Evolutionary conservation across 2,329 filamentous ascomycete species (phyloP).

Genomic region (Macrophomina phaseolina): DNA sequence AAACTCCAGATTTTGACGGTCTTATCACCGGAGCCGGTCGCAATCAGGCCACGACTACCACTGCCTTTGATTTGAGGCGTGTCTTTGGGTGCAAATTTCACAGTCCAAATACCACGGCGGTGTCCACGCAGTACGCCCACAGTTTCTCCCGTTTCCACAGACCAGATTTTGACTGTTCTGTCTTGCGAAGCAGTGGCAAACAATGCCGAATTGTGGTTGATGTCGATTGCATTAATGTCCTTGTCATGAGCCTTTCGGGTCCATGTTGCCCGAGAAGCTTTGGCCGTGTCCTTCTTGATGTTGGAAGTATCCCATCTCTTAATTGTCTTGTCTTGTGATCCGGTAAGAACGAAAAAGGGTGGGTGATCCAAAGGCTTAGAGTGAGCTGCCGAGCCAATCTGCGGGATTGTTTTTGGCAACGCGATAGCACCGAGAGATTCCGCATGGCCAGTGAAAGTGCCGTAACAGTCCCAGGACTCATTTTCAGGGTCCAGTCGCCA

Average conservation of each 20-base stretch:
- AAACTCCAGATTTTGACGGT: slow-evolving; percentile 95
- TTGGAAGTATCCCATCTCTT: slow-evolving; percentile 79
- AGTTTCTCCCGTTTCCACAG: slow-evolving; percentile 84
- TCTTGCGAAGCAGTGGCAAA: slow-evolving; percentile 98
- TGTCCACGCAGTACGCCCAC: slow-evolving; percentile 92
- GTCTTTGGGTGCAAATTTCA: slow-evolving; percentile 82
- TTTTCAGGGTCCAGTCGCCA: slow-evolving; percentile 84
- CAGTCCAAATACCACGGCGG: slow-evolving; percentile 93
- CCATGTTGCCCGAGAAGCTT: slow-evolving; percentile 71
- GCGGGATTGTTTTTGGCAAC: slow-evolving; percentile 73
- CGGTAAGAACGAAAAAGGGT: slow-evolving; percentile 84
- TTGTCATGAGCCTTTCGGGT: slow-evolving; percentile 98
- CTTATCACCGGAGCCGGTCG: slow-evolving; percentile 95
- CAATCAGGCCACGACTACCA: slow-evolving; percentile 75
- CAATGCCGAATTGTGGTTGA: slow-evolving; percentile 74
- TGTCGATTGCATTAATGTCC: slow-evolving; percentile 93
- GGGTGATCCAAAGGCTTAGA: slow-evolving; percentile 78
- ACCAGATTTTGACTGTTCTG: slow-evolving; percentile 96
- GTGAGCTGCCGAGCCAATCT: slow-evolving; percentile 71
- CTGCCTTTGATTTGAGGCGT: slow-evolving; percentile 66
- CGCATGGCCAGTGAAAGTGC: slow-evolving; percentile 86
- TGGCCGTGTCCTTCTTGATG: slow-evolving; percentile 50
- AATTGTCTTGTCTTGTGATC: slow-evolving; percentile 92
- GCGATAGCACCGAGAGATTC: slow-evolving; percentile 92
- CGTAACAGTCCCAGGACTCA: slow-evolving; percentile 78